Evolutionary conservation across 2,329 filamentous ascomycete species (phyloP).

Genomic region (Colletotrichum tofieldiae): DNA sequence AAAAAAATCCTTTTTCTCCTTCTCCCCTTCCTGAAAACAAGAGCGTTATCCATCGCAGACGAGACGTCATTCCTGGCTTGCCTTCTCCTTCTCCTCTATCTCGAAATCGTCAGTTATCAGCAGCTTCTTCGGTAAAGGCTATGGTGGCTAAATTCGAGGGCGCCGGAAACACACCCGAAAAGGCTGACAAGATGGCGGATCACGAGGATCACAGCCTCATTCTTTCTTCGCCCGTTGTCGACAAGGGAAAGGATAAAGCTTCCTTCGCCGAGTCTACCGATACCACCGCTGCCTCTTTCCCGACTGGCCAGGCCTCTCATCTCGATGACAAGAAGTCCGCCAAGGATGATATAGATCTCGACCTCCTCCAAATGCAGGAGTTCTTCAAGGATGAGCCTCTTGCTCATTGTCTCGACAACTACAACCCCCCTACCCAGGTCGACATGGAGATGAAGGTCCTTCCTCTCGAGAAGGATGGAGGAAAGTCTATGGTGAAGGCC

Average conservation of each 20-base stretch:
- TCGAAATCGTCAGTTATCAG: slow-evolving; percentile 28
- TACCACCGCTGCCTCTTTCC: neutral
- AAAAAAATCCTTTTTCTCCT: neutral
- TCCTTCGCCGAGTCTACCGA: slow-evolving; percentile 12
- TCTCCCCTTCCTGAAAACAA: slow-evolving; percentile 26
- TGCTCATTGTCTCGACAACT: slow-evolving; percentile 31
- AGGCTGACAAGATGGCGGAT: slow-evolving; percentile 5
- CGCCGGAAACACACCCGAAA: slow-evolving; percentile 1
- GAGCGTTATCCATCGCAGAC: slow-evolving; percentile 25
- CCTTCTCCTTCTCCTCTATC: neutral
- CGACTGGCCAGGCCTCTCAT: neutral
- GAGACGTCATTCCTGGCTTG: slow-evolving; percentile 28
- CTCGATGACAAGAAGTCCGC: neutral
- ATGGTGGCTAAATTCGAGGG: slow-evolving; percentile 39
- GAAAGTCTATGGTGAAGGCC: slow-evolving; percentile 28
- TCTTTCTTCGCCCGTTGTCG: slow-evolving; percentile 14
- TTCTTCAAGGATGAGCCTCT: slow-evolving; percentile 32
- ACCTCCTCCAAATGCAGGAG: slow-evolving; percentile 37
- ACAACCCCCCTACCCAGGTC: slow-evolving; percentile 23
- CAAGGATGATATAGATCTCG: slow-evolving; percentile 19
- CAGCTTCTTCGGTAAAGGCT: slow-evolving; percentile 37
- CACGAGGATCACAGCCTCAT: neutral
- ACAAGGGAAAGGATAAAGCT: slow-evolving; percentile 23
- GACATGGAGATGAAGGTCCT: slow-evolving; percentile 23
- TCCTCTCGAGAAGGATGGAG: slow-evolving; percentile 22